Base-by-base conservation (phyloP, 257 asterid species). In the Mitragyna speciosa region DNA sequence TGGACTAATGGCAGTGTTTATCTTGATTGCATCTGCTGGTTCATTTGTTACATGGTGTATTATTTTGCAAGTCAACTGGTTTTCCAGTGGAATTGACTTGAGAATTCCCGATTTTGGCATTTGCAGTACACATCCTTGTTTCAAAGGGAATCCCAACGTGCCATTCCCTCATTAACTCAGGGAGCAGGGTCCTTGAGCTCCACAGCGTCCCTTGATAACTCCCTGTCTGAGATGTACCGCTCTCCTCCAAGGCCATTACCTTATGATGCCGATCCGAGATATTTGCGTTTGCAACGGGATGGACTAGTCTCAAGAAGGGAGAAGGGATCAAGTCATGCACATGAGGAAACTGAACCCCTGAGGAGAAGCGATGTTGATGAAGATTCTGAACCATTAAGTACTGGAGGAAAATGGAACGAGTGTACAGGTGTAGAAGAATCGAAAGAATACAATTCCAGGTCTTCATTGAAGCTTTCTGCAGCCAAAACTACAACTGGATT, bases 191-290 rank as follows among this genome's bases (percentile, higher is more conserved):
- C 97, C 68, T 77, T 89, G 78, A 86, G 82, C 77, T 89, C 97
- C 45, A 67, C 88, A 76, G 66, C 84, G 65, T 83, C 98, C 47
- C 91, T 88, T 26, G 99, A 93, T 85, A 87, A 84, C 86, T 92
- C 99, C 67, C 76, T 95, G 52, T 90, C 92, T 76, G 97, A 93
- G 68, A 89, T 89, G 86, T 93, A 90, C 72, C 98, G 91, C 28
- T 83, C 97, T 83, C 97, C 99, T 80, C 98, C 99, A 31, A 93
- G 97, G 80, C 98, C 98, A 73, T 87, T 93, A 85, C 98, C 98
- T 82, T 95, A 93, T 24, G 97, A 93, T 85, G 91, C 91, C 24
- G 95, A 95, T 83, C 92, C 97, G 26, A 90, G 97, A 85, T 86
- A 80, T 83, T 85, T 90, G 75, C 91, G 87, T 41, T 83, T 82